These are phyloP conservation scores for Fomitopsis serialis DNA, from an alignment of 768 basidiomycete genomes.

Conservation along the genomic window DNA sequence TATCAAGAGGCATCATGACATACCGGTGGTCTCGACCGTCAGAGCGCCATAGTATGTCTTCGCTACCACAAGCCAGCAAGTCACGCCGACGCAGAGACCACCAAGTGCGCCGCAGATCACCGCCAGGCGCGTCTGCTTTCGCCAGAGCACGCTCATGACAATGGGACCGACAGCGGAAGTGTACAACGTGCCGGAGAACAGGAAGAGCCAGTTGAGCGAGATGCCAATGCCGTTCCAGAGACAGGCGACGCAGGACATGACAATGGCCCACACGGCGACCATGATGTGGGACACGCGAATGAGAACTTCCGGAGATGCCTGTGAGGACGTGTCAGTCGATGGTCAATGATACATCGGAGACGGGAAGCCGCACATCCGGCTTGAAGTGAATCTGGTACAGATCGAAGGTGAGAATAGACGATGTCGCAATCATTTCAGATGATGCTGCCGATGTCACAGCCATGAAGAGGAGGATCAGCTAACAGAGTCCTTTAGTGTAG, in stretches of 20 bases:
- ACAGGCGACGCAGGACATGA: constrained; percentile 22
- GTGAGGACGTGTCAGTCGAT: not conserved
- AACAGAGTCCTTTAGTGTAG: not conserved
- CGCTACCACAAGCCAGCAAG: constrained; percentile 5
- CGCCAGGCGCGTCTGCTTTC: not conserved
- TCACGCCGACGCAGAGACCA: constrained; percentile 1
- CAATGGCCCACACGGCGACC: constrained; percentile 19
- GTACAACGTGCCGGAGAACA: constrained; percentile 3
- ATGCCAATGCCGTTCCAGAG: constrained; percentile 22
- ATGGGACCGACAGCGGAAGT: constrained; percentile 3
- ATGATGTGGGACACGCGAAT: constrained; percentile 22
- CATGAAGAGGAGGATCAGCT: constrained; percentile 23
- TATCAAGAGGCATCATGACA: not conserved
- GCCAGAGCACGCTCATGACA: constrained; percentile 2
- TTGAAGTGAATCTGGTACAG: constrained; percentile 6
- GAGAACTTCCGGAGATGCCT: constrained; percentile 17
- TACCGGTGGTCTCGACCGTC: not conserved
- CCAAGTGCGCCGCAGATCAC: constrained; percentile 2
- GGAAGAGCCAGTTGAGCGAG: constrained; percentile 8
- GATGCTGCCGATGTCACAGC: constrained; percentile 22
- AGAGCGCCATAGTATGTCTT: constrained; percentile 3
- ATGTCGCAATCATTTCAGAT: constrained; percentile 24
- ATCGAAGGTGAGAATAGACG: constrained; percentile 16
- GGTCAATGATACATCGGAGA: not conserved
- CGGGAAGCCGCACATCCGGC: not conserved